These are phyloP conservation scores for Suhomyces bribrorum DNA, from an alignment of 1,139 yeast species.

Conservation along the genomic window DNA sequence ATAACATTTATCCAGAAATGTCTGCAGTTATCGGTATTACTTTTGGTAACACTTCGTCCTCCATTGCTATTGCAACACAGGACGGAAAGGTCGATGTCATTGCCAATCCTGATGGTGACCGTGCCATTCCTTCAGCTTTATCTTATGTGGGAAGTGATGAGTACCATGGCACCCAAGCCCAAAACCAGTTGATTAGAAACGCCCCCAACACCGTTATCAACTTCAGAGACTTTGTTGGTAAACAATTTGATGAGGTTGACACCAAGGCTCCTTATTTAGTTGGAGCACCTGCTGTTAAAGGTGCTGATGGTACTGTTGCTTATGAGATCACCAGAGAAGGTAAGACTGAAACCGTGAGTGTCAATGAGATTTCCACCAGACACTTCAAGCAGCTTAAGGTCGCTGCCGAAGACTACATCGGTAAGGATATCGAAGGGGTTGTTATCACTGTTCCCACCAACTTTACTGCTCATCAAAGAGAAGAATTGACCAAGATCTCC, in stretches of 20 bases:
- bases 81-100: slow-evolving; percentile 96
- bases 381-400: slow-evolving; percentile 78
- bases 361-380: slow-evolving; percentile 79
- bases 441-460: slow-evolving; percentile 93
- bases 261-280: slow-evolving; percentile 52
- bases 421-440: slow-evolving; percentile 75
- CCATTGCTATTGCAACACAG: slow-evolving; percentile 84
- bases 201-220: slow-evolving; percentile 82
- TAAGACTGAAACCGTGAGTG: slow-evolving; percentile 51
- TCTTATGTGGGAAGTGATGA: slow-evolving; percentile 94
- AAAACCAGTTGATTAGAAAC: slow-evolving; percentile 89
- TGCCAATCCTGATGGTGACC: slow-evolving; percentile 99
- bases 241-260: slow-evolving; percentile 68
- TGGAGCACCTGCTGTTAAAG: slow-evolving; percentile 74
- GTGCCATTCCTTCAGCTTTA: slow-evolving; percentile 90
- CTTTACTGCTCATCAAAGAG: slow-evolving; percentile 72
- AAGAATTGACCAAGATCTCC: slow-evolving; percentile 62
- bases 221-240: slow-evolving; percentile 92
- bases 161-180: slow-evolving; percentile 96
- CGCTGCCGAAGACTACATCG: slow-evolving; percentile 93
- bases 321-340: slow-evolving; percentile 60
- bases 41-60: slow-evolving; percentile 94
- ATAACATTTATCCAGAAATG: slow-evolving; percentile 16
- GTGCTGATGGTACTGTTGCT: slow-evolving; percentile 65
- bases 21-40: slow-evolving; percentile 85